Evolutionary conservation across 2,329 filamentous ascomycete species (phyloP).

Genomic region (Hymenoscyphus fraxineus): DNA sequence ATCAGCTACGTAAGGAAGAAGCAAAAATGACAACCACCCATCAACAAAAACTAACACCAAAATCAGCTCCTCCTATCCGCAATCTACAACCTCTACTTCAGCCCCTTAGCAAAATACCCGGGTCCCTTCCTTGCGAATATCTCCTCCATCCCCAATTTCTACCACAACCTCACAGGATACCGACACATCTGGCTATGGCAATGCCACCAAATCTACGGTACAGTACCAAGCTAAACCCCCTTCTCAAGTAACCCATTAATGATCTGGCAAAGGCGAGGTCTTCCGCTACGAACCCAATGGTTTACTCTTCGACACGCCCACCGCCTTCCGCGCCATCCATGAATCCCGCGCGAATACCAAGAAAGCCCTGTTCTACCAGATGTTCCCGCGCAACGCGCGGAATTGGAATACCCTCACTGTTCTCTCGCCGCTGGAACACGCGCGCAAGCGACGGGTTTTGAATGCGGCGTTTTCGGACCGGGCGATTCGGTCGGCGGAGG

Average conservation of each 20-base stretch:
- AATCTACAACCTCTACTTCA: conserved; percentile 4
- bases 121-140: conserved; percentile 1
- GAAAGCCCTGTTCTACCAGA: neutral
- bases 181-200: conserved; percentile 5
- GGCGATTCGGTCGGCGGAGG: neutral
- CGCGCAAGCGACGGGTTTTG: neutral
- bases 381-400: neutral
- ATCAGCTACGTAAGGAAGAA: no score
- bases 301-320: neutral
- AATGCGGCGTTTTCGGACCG: neutral
- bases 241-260: neutral
- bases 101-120: neutral
- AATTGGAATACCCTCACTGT: neutral
- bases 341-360: neutral
- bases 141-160: neutral
- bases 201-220: conserved; percentile 8
- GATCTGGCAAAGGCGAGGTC: neutral
- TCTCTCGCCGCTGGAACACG: neutral
- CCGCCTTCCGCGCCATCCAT: neutral
- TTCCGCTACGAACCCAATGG: neutral
- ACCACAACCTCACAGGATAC: neutral
- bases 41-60: no score
- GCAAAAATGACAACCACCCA: no score
- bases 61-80: neutral
- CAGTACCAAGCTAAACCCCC: neutral